phyloP scores from a whole-genome alignment of 345 rosid species.

The Aquilaria malaccensis region DNA sequence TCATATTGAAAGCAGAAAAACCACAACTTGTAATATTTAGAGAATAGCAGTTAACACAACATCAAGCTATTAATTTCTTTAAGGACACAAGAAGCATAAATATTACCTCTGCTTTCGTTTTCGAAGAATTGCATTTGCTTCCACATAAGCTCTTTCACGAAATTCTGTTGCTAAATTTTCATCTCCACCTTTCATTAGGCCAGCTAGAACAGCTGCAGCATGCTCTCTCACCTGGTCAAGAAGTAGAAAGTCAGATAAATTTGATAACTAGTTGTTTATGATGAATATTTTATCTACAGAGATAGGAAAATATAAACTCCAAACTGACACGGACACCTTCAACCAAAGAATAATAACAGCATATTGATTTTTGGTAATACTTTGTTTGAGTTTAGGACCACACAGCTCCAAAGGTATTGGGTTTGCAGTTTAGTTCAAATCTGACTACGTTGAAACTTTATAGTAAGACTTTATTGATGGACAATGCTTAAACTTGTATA shows the following conservation, averaged over 20 bases:
- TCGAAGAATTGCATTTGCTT: constrained; percentile 57
- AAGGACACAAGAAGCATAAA: constrained; percentile 1
- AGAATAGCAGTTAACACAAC: background rate
- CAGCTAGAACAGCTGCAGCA: constrained; percentile 95
- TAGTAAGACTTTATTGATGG: background rate
- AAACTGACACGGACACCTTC: too few species aligned
- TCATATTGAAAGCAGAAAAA: too few species aligned
- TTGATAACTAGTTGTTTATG: too few species aligned
- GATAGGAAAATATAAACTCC: too few species aligned
- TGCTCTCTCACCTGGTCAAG: constrained; percentile 86
- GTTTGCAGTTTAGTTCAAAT: background rate
- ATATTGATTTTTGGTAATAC: too few species aligned
- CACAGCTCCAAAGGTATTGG: too few species aligned
- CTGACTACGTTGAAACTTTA: constrained; percentile 1
- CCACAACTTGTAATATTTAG: background rate
- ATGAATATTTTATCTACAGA: too few species aligned
- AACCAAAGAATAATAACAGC: too few species aligned
- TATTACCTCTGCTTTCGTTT: constrained; percentile 56
- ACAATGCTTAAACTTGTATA: too few species aligned
- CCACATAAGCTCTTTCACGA: constrained; percentile 73
- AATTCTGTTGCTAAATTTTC: constrained; percentile 73
- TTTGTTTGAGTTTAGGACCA: too few species aligned
- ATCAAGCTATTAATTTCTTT: background rate
- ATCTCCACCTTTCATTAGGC: constrained; percentile 93
- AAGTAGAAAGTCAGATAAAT: background rate